Conservation (phyloP, 179 eudicot species). For the Gypsophila paniculata region DNA sequence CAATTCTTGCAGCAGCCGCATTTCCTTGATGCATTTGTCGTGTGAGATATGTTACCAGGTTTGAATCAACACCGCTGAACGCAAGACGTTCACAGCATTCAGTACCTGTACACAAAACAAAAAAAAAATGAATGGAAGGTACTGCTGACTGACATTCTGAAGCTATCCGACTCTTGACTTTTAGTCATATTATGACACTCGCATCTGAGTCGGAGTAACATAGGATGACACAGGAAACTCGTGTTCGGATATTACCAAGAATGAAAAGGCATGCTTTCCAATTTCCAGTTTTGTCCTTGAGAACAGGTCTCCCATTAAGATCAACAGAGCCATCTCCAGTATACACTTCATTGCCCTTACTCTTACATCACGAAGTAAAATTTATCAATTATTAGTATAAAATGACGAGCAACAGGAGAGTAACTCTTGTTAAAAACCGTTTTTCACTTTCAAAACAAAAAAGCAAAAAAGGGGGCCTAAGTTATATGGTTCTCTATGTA, state of each 20-base stretch:
- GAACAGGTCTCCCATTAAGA: constrained; percentile 9
- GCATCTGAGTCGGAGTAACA: too few species aligned
- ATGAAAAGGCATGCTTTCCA: constrained; percentile 15
- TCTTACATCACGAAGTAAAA: constrained; percentile 2
- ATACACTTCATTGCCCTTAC: constrained; percentile 11
- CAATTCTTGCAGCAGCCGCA: constrained; percentile 14
- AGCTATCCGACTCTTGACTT: too few species aligned
- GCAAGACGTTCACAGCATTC: constrained; percentile 20
- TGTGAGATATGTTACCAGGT: constrained; percentile 14
- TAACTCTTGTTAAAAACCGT: too few species aligned
- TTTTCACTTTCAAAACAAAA: too few species aligned
- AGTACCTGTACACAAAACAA: neutral
- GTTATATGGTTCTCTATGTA: too few species aligned
- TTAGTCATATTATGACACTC: too few species aligned
- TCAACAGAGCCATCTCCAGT: constrained; percentile 21
- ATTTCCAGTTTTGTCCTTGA: constrained; percentile 17
- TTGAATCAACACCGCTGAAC: constrained; percentile 8
- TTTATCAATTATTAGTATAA: neutral
- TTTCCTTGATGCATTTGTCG: constrained; percentile 15
- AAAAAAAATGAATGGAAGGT: neutral
- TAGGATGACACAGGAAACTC: too few species aligned
- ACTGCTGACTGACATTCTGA: too few species aligned
- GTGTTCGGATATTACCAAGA: neutral
- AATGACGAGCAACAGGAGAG: too few species aligned
- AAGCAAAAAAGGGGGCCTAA: too few species aligned